Percentiles rank a stretch among this genome's conserved stretches.
Evolutionary conservation across 257 asterid genomes (phyloP).

Genomic region (Solanum chiquidenum): DNA sequence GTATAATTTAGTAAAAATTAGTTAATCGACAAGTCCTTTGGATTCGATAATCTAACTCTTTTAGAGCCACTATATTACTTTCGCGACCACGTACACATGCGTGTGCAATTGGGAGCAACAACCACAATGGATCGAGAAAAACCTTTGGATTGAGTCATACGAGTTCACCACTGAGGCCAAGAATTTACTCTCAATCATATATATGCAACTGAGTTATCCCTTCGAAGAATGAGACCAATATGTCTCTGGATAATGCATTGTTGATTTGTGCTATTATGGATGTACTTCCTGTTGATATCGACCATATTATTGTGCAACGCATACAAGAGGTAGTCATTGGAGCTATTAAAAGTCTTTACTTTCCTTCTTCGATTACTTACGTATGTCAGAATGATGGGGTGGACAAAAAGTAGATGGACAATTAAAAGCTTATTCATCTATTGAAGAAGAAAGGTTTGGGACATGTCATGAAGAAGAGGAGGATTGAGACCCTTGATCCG

Average conservation of each 20-base stretch:
- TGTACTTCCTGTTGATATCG: background rate
- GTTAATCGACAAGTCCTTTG: too few species aligned
- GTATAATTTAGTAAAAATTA: too few species aligned
- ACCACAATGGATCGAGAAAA: too few species aligned
- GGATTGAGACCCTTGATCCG: background rate
- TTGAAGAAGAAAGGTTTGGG: background rate
- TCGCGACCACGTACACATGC: too few species aligned
- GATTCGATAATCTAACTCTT: too few species aligned
- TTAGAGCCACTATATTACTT: too few species aligned
- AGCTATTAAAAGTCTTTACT: background rate
- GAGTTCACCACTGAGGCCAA: background rate
- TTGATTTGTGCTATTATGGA: background rate
- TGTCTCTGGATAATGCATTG: background rate
- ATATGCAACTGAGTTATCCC: background rate
- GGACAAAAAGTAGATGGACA: background rate
- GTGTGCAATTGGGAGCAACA: too few species aligned
- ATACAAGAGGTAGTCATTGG: background rate
- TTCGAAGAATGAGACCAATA: background rate
- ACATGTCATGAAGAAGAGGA: background rate
- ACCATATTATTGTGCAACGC: background rate
- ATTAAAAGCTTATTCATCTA: background rate
- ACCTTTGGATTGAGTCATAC: background rate
- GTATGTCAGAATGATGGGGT: background rate
- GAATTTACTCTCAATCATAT: background rate
- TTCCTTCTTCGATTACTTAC: background rate